Evolutionary conservation across 23 red algal genomes (phyloP).

Genomic region (Gracilaria gracilis): DNA sequence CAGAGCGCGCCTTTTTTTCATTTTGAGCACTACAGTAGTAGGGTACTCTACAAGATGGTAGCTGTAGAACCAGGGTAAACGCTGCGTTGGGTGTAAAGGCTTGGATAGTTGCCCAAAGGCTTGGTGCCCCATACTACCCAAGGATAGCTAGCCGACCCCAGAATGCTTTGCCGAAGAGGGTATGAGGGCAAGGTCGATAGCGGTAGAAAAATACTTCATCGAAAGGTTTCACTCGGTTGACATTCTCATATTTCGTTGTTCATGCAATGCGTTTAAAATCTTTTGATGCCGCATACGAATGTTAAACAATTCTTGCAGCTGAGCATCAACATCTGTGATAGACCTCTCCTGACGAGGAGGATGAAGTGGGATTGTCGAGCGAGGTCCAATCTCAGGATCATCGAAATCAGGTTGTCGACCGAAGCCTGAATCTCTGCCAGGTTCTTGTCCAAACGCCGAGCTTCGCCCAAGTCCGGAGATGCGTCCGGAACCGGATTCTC

Average conservation of each 20-base stretch:
- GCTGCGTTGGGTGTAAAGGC: no score
- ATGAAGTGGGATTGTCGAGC: conserved; percentile 25
- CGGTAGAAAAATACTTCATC: neutral
- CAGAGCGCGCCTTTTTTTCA: no score
- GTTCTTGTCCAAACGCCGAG: conserved; percentile 19
- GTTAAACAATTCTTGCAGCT: conserved; percentile 31
- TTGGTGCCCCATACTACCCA: no score
- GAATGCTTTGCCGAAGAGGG: no score
- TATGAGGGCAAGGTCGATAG: neutral
- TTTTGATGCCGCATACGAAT: conserved; percentile 35
- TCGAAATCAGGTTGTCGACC: neutral
- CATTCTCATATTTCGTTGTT: neutral
- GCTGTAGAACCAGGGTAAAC: no score
- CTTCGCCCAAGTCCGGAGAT: conserved; percentile 13
- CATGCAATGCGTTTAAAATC: conserved; percentile 13
- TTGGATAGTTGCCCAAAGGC: no score
- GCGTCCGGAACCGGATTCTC: conserved; percentile 12
- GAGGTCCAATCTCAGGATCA: conserved; percentile 26
- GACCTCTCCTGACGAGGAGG: neutral
- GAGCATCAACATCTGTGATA: neutral
- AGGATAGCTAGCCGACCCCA: no score
- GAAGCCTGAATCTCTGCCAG: neutral
- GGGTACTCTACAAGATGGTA: no score
- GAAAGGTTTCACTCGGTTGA: neutral
- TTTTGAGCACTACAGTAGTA: no score